Base-by-base conservation (phyloP, 768 basidiomycete genomes). In the Mycena belliarum region DNA sequence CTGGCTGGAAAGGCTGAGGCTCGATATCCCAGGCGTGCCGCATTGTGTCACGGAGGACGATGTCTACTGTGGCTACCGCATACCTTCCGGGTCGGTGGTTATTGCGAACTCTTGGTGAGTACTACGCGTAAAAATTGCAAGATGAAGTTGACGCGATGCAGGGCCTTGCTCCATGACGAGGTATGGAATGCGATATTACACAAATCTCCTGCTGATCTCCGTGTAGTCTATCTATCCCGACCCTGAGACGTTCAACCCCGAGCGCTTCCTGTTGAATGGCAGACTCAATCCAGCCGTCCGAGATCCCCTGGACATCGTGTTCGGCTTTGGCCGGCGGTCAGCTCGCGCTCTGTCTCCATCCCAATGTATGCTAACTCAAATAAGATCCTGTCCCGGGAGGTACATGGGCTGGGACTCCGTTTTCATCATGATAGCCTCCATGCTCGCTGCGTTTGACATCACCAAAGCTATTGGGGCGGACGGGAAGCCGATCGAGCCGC, bases 1-100 rank as follows among this genome's bases (percentile, higher is more conserved):
- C 21, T 12, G 20, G 23, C 23, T 8, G 16, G 9, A 35, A 14
- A 35, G 14, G 29, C 41, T 26, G 12, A 32, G 29, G 29, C 29
- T 32, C 7, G 12, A 32, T 32, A 32, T 32, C 26, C 18, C 29
- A 63, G 62, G 61, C 24, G 35, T 61, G 16, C 60, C 61, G 0
- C 61, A 63, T 52, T 40, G 26, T 15, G n/a, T 53, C 2, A 49
- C 40, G 18, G 51, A 47, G 37, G 66, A 65, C n/a, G 61, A 57
- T 37, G 46, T 49, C n/a, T 67, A 62, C 45, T 24, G 49, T 11
- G 61, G 54, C 14, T 63, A 65, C 48, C 52, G 52, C 16, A 63
- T 65, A 12, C 64, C 64, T 5, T 44, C 47, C 5, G 64, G 60
- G 2, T 53, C 61, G 12, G 15, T 52, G 3, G 38, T 59, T 8